phyloP scores from a whole-genome alignment of 805 yeast genomes.

The Lachancea waltii region DNA sequence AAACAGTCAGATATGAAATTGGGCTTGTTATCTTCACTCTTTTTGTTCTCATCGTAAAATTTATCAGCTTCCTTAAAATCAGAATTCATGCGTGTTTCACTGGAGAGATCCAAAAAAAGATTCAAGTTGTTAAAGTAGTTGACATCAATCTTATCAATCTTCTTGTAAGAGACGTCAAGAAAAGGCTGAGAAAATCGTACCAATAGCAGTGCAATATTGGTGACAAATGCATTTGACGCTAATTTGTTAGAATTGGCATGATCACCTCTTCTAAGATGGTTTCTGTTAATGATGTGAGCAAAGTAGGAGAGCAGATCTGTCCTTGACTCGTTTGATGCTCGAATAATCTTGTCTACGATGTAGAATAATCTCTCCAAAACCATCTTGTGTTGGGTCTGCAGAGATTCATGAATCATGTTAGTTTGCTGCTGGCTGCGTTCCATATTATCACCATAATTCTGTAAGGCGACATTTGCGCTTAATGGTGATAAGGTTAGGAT shows the following conservation, averaged over 20 bases:
- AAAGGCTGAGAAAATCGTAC: slow-evolving; percentile 79
- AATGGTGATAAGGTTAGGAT: slow-evolving; percentile 71
- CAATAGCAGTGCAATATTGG: slow-evolving; percentile 62
- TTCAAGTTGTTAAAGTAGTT: slow-evolving; percentile 53
- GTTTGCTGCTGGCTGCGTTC: slow-evolving; percentile 39
- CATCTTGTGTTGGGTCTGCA: slow-evolving; percentile 58
- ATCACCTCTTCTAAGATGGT: slow-evolving; percentile 82
- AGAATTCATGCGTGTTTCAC: slow-evolving; percentile 79
- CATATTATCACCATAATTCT: slow-evolving; percentile 37
- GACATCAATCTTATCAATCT: slow-evolving; percentile 70
- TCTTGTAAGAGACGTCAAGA: slow-evolving; percentile 55
- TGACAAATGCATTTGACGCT: slow-evolving; percentile 76
- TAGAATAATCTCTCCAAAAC: slow-evolving; percentile 57
- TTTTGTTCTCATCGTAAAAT: slow-evolving; percentile 39
- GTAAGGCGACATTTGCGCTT: slow-evolving; percentile 42
- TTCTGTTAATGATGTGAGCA: slow-evolving; percentile 66
- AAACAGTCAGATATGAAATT: slow-evolving; percentile 93
- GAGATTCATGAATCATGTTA: slow-evolving; percentile 46
- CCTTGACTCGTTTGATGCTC: slow-evolving; percentile 66
- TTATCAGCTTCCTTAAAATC: slow-evolving; percentile 64
- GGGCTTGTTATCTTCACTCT: slow-evolving; percentile 32
- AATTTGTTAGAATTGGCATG: slow-evolving; percentile 63
- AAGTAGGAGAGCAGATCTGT: slow-evolving; percentile 59
- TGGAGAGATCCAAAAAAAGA: slow-evolving; percentile 55
- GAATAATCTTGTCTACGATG: slow-evolving; percentile 64